Base-by-base conservation (phyloP, 805 yeast species). In the Wickerhamiella siamensis region DNA sequence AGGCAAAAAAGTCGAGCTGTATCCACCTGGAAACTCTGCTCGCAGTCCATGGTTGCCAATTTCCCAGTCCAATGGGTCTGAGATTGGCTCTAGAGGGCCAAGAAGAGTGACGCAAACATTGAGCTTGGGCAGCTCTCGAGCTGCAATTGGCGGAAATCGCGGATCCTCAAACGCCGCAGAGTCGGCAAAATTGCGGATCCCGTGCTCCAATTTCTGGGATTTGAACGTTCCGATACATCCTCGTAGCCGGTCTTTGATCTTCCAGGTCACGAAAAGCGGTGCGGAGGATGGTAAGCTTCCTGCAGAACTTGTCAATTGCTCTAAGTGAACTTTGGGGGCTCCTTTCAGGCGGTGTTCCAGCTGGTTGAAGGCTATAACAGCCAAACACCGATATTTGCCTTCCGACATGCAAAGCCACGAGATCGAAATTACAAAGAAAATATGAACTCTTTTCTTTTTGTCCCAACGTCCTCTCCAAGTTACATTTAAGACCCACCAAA, bases 141-240 rank as follows among this genome's bases (percentile, higher is more conserved):
- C 40, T 0, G 51, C 33, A 8, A 91, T 76, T 0, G 94, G 87
- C 1, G 66, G 52, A 56, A 91, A 91, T 37, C 98, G 62, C 1
- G 77, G 57, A 53, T 91, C 98, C 40, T 82, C 74, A 5, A 84
- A 61, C 0, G 94, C 95, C 2, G 87, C 76, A 31, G 69, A 61
- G 15, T 79, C 41, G 0, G 95, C 68, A 54, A 77, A 88, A 31
- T 67, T 66, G 18, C 63, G 57, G 3, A 86, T 68, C 0, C 91
- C 95, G 1, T 54, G 39, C 15, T 69, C 75, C 2, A 82, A 50
- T 0, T 70, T 66, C 43, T 70, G 57, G 14, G 71, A 61, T 16
- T 67, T 63, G 57, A 91, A 91, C 0, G 95, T 87, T 1, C 98
- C 98, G 42, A 88, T 91, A 55, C 98, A 88, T 0, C 98, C 98